These are phyloP conservation scores for Polymyxa betae DNA, from an alignment of 208 protist genomes.

Conservation along the genomic window DNA sequence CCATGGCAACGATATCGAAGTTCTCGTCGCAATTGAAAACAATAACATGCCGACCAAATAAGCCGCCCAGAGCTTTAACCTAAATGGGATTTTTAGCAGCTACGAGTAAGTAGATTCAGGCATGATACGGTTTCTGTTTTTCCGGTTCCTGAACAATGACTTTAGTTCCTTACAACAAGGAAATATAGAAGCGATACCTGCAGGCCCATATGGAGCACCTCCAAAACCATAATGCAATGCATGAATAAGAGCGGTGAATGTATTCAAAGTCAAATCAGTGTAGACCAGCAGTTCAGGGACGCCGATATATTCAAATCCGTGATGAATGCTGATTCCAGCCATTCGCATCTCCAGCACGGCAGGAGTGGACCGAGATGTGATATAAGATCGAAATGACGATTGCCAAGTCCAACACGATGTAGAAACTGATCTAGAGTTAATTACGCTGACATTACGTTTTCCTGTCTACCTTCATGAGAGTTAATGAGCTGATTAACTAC, in stretches of 20 bases:
- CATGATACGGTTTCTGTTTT: slow-evolving; percentile 88
- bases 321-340: slow-evolving; percentile 86
- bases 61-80: slow-evolving; percentile 95
- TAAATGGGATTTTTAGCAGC: slow-evolving; percentile 70
- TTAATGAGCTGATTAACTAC: background rate
- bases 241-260: slow-evolving; percentile 97
- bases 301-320: slow-evolving; percentile 99
- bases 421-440: slow-evolving; percentile 86
- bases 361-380: background rate
- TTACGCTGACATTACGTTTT: background rate
- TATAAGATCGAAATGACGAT: slow-evolving; percentile 46
- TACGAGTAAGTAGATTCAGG: background rate
- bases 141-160: slow-evolving; percentile 78
- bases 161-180: too few relatives aligned
- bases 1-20: slow-evolving; percentile 97
- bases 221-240: slow-evolving; percentile 91
- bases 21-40: slow-evolving; percentile 99
- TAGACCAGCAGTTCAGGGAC: slow-evolving; percentile 94
- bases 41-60: slow-evolving; percentile 95
- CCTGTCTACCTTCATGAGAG: background rate
- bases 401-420: slow-evolving; percentile 45
- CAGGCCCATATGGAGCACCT: slow-evolving; percentile 94
- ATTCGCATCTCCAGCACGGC: slow-evolving; percentile 49
- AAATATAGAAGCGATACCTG: slow-evolving; percentile 77
- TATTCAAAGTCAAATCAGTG: slow-evolving; percentile 97